Evolutionary conservation across 192 early-diverging fungal genomes (phyloP).

Genomic region (Coemansia sp.): DNA sequence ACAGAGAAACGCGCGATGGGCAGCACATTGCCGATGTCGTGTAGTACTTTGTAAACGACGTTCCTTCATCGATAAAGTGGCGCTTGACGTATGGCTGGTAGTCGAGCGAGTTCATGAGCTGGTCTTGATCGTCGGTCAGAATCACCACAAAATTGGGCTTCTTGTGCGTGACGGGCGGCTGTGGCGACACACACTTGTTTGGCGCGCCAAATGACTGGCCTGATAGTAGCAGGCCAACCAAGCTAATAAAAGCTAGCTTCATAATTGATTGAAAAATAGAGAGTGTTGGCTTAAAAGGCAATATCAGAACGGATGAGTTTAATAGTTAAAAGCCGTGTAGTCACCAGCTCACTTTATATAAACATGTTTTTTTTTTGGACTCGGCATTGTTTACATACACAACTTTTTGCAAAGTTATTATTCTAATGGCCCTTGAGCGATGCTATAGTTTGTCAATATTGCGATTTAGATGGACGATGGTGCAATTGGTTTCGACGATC

Average conservation of each 20-base stretch:
- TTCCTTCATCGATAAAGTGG: constrained; percentile 61
- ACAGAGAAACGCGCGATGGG: constrained; percentile 62
- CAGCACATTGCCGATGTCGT: constrained; percentile 68
- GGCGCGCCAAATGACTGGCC: constrained; percentile 1
- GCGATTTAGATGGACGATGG: constrained; percentile 1
- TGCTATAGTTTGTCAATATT: not conserved
- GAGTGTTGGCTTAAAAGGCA: not conserved
- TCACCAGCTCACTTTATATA: not conserved
- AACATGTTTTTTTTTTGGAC: not conserved
- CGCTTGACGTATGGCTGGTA: constrained; percentile 68
- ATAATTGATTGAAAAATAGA: not conserved
- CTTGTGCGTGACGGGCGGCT: constrained; percentile 18
- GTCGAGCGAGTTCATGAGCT: constrained; percentile 57
- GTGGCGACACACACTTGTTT: not conserved
- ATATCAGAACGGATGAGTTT: not conserved
- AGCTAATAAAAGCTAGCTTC: not conserved
- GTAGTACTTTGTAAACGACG: constrained; percentile 64
- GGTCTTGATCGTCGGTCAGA: constrained; percentile 71
- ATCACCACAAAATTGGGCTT: constrained; percentile 70
- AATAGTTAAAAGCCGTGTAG: not conserved
- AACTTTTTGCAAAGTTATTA: not conserved
- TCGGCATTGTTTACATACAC: not conserved
- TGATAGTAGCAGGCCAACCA: not conserved
- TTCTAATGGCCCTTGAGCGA: not conserved
- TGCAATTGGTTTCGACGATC: not conserved